phyloP scores from a whole-genome alignment of 1,139 yeast genomes.

The Kodamaea ohmeri region DNA sequence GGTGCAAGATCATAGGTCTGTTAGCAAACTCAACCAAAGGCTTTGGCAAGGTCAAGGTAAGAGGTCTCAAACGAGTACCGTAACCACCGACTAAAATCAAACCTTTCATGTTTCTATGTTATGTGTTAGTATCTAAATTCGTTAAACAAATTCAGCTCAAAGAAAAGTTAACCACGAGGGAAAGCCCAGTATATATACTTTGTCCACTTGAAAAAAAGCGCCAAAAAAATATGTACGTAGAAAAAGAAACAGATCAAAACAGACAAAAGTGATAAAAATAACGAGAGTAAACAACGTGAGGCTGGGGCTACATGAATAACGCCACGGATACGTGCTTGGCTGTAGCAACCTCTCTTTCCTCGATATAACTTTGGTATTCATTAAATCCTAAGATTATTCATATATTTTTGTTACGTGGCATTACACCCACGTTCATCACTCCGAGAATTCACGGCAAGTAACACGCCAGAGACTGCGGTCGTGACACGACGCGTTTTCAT shows the following conservation, averaged over 20 bases:
- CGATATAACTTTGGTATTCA: too few relatives aligned
- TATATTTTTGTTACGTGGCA: not conserved
- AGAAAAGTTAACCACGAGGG: conserved; percentile 3
- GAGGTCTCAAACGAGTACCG: conserved; percentile 99
- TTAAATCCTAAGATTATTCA: not conserved
- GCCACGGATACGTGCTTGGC: too few relatives aligned
- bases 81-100: conserved; percentile 98
- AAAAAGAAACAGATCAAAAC: conserved; percentile 9
- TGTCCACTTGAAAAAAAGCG: conserved; percentile 4
- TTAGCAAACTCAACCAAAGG: conserved; percentile 98
- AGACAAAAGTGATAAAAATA: conserved; percentile 4
- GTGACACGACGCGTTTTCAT: conserved; percentile 2
- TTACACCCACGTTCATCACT: not conserved
- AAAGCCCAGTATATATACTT: conserved; percentile 6
- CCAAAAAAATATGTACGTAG: conserved; percentile 6
- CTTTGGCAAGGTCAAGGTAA: conserved; percentile 94
- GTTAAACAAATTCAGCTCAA: conserved; percentile 7
- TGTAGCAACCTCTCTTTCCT: too few relatives aligned
- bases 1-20: conserved; percentile 97
- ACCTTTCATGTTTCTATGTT: conserved; percentile 69
- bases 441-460: not conserved
- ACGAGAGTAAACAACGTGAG: not conserved
- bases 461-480: not conserved
- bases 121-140: conserved; percentile 4
- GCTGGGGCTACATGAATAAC: not conserved